Evolutionary conservation across 352 stramenopile genomes (phyloP), one percentile per base, ranked within the genome.

Genomic region (Pseudoperonospora humuli): DNA sequence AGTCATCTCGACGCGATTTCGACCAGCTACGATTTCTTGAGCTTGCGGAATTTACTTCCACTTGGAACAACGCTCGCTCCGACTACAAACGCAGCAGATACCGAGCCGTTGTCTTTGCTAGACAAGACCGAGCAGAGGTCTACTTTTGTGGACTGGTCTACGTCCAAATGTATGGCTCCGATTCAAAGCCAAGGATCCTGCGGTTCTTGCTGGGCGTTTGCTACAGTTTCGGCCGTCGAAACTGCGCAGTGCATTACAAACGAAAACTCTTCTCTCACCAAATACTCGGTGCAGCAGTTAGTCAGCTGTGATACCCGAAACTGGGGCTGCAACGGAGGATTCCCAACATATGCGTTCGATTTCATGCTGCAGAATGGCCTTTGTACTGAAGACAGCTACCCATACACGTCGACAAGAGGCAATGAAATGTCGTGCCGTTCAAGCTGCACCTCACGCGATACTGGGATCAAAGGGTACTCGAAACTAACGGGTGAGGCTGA

Each of bases 161-260:
- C 48, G 8, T 70, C 68, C 7, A 29, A 50, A 7, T 80, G 65
- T 31, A 41, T 83, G 19, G 61, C 58, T 9, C 44, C 47, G 0
- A 56, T 98, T 21, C 97, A 98, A 58, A 96, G 98, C 56, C 96
- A 99, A 61, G 96, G 91, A 0, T 54, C 77, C 7, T 99, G 96
- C 63, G 95, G 96, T 33, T 96, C 86, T 1, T 99, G 96, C 69
- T 99, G 96, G 95, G 86, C 94, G 5, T 99, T 99, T 70, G 95
- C 93, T 10, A 91, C 92, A 0, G 84, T 95, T 1, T 84, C 94
- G 5, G 86, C 77, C 1, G 62, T 97, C 8, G 93, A 98, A 61
- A 88, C 86, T 7, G 87, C 83, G 0, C 76, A 95, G 59, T 95
- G 85, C 33, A 84, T 98, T 27, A 44, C 61, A 2, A 70, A 59